These are phyloP conservation scores for Phlyctochytrium bullatum DNA, from an alignment of 192 early-diverging fungal species.

Conservation along the genomic window DNA sequence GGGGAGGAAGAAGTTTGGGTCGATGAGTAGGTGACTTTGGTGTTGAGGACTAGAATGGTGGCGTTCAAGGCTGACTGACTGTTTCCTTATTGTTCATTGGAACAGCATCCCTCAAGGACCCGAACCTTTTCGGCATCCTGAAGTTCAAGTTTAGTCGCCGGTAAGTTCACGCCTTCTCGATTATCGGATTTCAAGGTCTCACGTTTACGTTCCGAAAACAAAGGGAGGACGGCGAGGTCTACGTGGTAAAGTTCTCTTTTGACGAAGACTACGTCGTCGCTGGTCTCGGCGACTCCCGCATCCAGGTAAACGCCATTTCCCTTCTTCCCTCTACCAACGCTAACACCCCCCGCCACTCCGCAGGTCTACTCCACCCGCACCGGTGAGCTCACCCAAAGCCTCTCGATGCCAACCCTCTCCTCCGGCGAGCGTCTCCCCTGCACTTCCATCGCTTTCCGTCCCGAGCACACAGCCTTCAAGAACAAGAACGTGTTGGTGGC, in stretches of 20 bases:
- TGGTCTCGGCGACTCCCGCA: slow-evolving; percentile 34
- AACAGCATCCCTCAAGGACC: neutral
- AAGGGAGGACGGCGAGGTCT: slow-evolving; percentile 44
- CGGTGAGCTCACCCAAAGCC: slow-evolving; percentile 18
- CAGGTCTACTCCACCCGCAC: slow-evolving; percentile 37
- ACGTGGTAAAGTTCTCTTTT: slow-evolving; percentile 49
- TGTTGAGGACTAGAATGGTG: neutral
- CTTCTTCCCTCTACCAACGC: neutral
- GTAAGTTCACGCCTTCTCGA: neutral
- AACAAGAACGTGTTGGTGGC: slow-evolving; percentile 54
- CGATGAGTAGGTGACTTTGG: neutral
- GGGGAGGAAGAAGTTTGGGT: slow-evolving; percentile 2
- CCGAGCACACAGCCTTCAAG: slow-evolving; percentile 32
- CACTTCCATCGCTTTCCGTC: slow-evolving; percentile 47
- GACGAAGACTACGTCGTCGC: slow-evolving; percentile 46
- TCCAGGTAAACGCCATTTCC: slow-evolving; percentile 29
- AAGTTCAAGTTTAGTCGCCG: neutral
- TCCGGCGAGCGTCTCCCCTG: slow-evolving; percentile 33
- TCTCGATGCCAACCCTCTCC: slow-evolving; percentile 13
- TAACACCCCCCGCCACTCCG: slow-evolving; percentile 9
- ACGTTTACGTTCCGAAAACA: neutral
- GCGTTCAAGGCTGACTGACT: neutral
- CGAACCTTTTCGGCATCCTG: neutral
- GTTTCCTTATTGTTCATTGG: neutral
- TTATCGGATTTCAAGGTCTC: neutral